These are phyloP conservation scores for Ilyonectria destructans DNA, from an alignment of 2,329 filamentous ascomycete species.

Conservation along the genomic window DNA sequence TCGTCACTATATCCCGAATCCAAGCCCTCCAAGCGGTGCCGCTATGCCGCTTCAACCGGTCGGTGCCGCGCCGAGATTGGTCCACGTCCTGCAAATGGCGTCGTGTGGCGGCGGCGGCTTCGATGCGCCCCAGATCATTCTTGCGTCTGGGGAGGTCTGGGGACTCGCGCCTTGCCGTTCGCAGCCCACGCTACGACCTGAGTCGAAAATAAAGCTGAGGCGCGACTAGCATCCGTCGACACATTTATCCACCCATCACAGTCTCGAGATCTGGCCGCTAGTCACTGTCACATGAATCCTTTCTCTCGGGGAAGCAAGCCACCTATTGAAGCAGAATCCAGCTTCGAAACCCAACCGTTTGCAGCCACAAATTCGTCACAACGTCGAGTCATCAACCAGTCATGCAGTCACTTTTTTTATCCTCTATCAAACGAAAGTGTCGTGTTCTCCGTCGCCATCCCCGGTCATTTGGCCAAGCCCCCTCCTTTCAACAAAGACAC, in stretches of 20 bases:
- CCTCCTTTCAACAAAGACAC: background rate
- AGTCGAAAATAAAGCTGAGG: background rate
- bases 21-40: conserved; percentile 1
- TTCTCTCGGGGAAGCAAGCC: background rate
- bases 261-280: conserved; percentile 20
- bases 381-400: background rate
- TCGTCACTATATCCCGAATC: background rate
- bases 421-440: background rate
- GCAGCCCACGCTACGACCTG: background rate
- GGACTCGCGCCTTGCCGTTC: conserved; percentile 6
- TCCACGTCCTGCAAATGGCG: background rate
- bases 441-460: background rate
- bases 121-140: conserved; percentile 17
- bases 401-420: background rate
- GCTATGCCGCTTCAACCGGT: conserved; percentile 13
- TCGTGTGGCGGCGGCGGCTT: conserved; percentile 11
- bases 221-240: conserved; percentile 7
- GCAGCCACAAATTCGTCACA: background rate
- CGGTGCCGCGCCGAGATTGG: conserved; percentile 13
- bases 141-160: background rate
- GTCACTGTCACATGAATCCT: conserved; percentile 4
- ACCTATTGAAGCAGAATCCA: background rate
- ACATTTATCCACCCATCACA: conserved; percentile 37
- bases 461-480: background rate
- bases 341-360: background rate